Evolutionary conservation across 352 stramenopile genomes (phyloP).

Genomic region (Phytophthora syringae): DNA sequence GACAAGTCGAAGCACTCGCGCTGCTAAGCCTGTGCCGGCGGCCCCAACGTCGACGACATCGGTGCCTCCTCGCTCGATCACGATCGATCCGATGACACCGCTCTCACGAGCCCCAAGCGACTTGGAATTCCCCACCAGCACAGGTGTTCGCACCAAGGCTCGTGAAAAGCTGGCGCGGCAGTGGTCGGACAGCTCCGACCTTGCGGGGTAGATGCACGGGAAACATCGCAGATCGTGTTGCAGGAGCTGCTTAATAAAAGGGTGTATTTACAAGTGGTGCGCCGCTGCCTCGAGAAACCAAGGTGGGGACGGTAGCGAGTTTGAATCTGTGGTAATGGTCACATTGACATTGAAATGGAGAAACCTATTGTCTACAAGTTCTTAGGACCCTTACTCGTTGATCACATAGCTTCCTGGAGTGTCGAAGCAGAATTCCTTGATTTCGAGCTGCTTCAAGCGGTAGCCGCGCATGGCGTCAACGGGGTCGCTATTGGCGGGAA

Average conservation of each 20-base stretch:
- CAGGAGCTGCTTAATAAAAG: not conserved
- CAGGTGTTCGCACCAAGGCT: conserved; percentile 58
- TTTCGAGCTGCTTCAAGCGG: conserved; percentile 37
- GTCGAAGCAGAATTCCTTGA: conserved; percentile 57
- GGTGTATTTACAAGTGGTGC: conserved; percentile 14
- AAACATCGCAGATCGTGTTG: conserved; percentile 1
- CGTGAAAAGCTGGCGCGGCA: conserved; percentile 65
- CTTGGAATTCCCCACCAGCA: conserved; percentile 56
- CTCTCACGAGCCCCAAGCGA: conserved; percentile 36
- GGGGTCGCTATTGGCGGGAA: conserved; percentile 23
- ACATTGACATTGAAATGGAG: conserved; percentile 15
- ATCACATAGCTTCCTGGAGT: conserved; percentile 56
- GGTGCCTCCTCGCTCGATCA: conserved; percentile 35
- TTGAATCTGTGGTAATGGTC: not conserved
- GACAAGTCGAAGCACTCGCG: conserved; percentile 26
- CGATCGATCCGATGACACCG: conserved; percentile 60
- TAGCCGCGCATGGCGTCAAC: conserved; percentile 72
- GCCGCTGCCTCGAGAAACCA: too few relatives aligned
- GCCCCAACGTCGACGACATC: conserved; percentile 21
- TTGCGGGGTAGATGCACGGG: not conserved
- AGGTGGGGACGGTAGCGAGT: not conserved
- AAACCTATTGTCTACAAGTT: conserved; percentile 16
- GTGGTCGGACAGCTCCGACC: conserved; percentile 57
- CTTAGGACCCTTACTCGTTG: conserved; percentile 30
- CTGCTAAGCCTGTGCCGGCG: conserved; percentile 10